A percentile compares a stretch with the other conserved stretches of the same genome.
These are phyloP conservation scores for Deakozyma indianensis DNA, from an alignment of 805 yeast genomes.

Conservation along the genomic window DNA sequence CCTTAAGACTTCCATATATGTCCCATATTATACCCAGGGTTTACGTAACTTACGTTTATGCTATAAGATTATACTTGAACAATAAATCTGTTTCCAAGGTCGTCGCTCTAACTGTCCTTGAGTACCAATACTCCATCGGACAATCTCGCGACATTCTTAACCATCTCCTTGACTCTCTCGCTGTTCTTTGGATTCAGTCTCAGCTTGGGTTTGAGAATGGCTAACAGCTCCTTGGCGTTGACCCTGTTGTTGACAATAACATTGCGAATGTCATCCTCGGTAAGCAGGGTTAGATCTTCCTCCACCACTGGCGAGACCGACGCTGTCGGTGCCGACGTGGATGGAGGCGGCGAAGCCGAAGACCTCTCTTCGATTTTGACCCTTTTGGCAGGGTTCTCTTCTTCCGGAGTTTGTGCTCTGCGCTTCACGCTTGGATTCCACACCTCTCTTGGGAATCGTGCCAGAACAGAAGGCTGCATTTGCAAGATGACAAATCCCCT, in stretches of 20 bases:
- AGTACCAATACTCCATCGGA: constrained; percentile 27
- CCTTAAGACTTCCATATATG: too few species aligned
- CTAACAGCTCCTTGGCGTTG: constrained; percentile 50
- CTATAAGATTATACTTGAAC: too few species aligned
- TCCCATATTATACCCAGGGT: too few species aligned
- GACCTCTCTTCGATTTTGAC: constrained; percentile 13
- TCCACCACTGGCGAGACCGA: constrained; percentile 20
- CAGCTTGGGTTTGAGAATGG: constrained; percentile 46
- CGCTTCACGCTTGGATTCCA: constrained; percentile 60
- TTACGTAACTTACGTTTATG: too few species aligned
- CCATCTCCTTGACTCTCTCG: constrained; percentile 40
- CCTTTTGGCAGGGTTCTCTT: constrained; percentile 20
- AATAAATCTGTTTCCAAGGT: too few species aligned
- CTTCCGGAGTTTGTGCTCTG: constrained; percentile 14
- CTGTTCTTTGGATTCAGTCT: constrained; percentile 50
- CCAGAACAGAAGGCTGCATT: constrained; percentile 46
- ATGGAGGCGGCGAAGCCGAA: background rate
- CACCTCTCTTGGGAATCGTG: constrained; percentile 60
- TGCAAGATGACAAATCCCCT: constrained; percentile 47
- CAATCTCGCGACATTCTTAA: constrained; percentile 42
- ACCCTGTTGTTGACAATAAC: constrained; percentile 33
- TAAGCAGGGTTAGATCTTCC: constrained; percentile 30
- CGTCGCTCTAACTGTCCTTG: too few species aligned
- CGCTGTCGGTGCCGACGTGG: constrained; percentile 5
- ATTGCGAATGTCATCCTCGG: constrained; percentile 56